Percentiles rank a stretch among this genome's conserved stretches.
phyloP scores from a whole-genome alignment of 2,329 filamentous ascomycete genomes.

The Truncatella angustata region DNA sequence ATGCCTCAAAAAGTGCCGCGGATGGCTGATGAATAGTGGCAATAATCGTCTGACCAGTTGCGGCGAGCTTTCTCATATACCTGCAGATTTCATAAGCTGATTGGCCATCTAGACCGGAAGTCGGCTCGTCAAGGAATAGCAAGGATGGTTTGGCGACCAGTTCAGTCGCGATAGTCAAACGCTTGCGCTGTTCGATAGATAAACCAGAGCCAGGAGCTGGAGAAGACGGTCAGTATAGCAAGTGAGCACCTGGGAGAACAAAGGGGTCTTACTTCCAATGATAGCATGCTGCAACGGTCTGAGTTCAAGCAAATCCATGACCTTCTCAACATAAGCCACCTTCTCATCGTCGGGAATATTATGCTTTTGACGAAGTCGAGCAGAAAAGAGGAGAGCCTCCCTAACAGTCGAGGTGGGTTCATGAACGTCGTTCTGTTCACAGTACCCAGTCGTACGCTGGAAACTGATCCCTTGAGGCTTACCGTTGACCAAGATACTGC shows the following conservation, averaged over 20 bases:
- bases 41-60: constrained; percentile 57
- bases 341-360: constrained; percentile 57
- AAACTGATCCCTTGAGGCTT: constrained; percentile 57
- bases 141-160: constrained; percentile 66
- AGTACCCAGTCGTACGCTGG: constrained; percentile 66
- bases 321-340: constrained; percentile 63
- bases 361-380: constrained; percentile 59
- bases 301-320: constrained; percentile 65
- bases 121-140: constrained; percentile 64
- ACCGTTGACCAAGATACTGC: constrained; percentile 63
- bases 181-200: constrained; percentile 55
- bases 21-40: constrained; percentile 62
- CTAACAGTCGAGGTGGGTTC: constrained; percentile 64
- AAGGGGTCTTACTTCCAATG: constrained; percentile 45
- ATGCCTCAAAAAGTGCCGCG: constrained; percentile 53
- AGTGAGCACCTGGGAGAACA: not conserved
- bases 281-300: constrained; percentile 64
- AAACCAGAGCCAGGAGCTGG: constrained; percentile 42
- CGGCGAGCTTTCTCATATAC: constrained; percentile 60
- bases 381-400: constrained; percentile 67
- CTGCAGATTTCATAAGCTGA: constrained; percentile 61
- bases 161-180: constrained; percentile 69
- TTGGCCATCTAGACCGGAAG: constrained; percentile 56
- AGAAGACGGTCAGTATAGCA: not conserved
- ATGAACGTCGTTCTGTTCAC: constrained; percentile 65